These are phyloP conservation scores for Ganoderma meredithae DNA, from an alignment of 1,284 basidiomycete genomes.

Conservation along the genomic window DNA sequence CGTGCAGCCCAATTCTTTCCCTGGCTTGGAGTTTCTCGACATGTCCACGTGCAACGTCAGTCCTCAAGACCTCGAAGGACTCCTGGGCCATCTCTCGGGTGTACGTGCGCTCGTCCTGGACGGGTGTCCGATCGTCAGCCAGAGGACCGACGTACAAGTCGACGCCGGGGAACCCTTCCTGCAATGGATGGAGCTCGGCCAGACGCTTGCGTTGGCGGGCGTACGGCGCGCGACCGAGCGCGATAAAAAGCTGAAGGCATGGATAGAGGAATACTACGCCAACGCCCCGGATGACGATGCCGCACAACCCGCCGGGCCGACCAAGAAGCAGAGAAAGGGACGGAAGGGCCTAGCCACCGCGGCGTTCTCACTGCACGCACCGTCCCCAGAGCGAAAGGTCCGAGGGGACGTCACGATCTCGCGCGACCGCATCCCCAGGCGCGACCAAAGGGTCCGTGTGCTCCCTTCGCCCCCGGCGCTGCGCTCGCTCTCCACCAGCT, in stretches of 20 bases:
- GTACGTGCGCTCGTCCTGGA: slow-evolving; percentile 64
- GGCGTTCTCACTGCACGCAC: slow-evolving; percentile 59
- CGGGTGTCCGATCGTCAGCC: slow-evolving; percentile 52
- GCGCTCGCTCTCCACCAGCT: slow-evolving; percentile 49
- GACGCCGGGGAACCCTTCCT: slow-evolving; percentile 44
- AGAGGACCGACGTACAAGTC: slow-evolving; percentile 42
- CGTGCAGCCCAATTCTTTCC: slow-evolving; percentile 44
- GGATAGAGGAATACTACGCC: slow-evolving; percentile 48
- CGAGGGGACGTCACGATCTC: slow-evolving; percentile 22
- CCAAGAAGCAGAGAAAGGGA: slow-evolving; percentile 45
- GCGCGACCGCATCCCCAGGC: slow-evolving; percentile 21
- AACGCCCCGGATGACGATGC: slow-evolving; percentile 15
- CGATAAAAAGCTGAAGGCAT: slow-evolving; percentile 63
- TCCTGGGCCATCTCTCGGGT: slow-evolving; percentile 53
- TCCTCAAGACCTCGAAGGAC: slow-evolving; percentile 55
- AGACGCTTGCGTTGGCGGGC: slow-evolving; percentile 60
- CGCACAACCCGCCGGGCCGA: slow-evolving; percentile 1
- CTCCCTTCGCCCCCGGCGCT: slow-evolving; percentile 51
- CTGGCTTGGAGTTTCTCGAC: slow-evolving; percentile 59
- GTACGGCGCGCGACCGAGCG: slow-evolving; percentile 59
- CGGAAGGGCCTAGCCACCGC: slow-evolving; percentile 62
- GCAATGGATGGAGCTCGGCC: slow-evolving; percentile 64
- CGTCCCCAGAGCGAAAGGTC: slow-evolving; percentile 21
- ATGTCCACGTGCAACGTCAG: slow-evolving; percentile 63
- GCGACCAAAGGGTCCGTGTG: slow-evolving; percentile 48